Base-by-base conservation (phyloP, 2,329 filamentous ascomycete genomes). In the Colletotrichum shisoi region DNA sequence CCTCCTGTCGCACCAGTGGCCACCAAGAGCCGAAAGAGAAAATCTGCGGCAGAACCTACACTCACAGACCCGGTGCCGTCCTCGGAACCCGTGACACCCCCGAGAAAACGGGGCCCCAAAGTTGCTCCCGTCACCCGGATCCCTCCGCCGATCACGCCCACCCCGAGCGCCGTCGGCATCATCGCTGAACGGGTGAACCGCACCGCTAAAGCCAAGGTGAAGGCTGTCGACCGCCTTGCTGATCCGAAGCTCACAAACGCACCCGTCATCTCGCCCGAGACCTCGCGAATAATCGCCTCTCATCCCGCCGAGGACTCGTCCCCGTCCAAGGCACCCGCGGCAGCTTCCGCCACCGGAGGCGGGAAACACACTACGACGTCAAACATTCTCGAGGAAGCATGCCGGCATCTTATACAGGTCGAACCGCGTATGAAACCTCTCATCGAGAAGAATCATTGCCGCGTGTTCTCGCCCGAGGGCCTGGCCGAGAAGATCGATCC, bases 401-500 rank as follows among this genome's bases (percentile, higher is more conserved):
- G 89, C 70, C 86, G 85, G 9, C 90, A 96, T 77, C 82, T 98
- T 7, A 84, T 94, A 71, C 82, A 82, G 17, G 84, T 91, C 5
- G 94, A 97, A 72, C 81, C 88, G 11, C 89, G 89, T 42, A 85
- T 97, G 75, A 85, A 87, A 72, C 82, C 85, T 0, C 78, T 97
- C 19, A 87, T 97, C 56, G 88, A 91, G 64, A 86, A 87, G 64
- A 85, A 96, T 74, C 86, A 86, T 68, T 98, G 94, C 77, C 84
- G 83, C 62, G 80, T 95, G 17, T 98, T 98, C 79, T 91, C 89
- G 1, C 86, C 92, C 0, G 89, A 91, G 70, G 93, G 93, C 0
- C 80, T 98, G n/a, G 87, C 89, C 34, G 93, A 97, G 77, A 84
- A 87, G 70, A 87, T 97, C 68, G 93, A 98, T 78, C 95, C 95